A percentile compares a stretch with the other conserved stretches of the same genome.
These are phyloP conservation scores for Cryptococcus sp. DNA, from an alignment of 1,284 basidiomycete species.

Conservation along the genomic window DNA sequence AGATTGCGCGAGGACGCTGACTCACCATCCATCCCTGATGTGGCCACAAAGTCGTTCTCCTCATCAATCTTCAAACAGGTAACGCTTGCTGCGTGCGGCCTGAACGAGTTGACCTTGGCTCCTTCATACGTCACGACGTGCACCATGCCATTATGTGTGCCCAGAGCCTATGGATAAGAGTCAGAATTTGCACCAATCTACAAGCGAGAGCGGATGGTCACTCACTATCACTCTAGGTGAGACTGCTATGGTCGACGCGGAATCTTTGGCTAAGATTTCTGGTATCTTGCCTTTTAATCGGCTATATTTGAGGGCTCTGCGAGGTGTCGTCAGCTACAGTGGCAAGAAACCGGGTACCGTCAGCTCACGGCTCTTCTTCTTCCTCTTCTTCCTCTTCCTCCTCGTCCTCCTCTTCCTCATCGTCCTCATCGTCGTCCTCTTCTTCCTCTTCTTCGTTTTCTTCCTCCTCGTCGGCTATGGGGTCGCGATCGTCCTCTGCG, in stretches of 20 bases:
- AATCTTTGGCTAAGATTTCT: slow-evolving; percentile 85
- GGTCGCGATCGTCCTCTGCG: slow-evolving; percentile 1
- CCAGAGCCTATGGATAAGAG: slow-evolving; percentile 64
- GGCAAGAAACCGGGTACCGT: background rate
- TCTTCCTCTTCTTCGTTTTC: slow-evolving; percentile 23
- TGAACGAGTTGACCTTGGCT: slow-evolving; percentile 83
- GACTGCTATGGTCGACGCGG: slow-evolving; percentile 77
- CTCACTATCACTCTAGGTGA: slow-evolving; percentile 73
- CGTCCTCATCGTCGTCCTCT: slow-evolving; percentile 18
- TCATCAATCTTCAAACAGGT: slow-evolving; percentile 82
- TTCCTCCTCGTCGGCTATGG: slow-evolving; percentile 13
- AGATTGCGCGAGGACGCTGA: background rate
- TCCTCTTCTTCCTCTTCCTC: slow-evolving; percentile 44
- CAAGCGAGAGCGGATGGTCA: background rate
- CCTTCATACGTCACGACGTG: slow-evolving; percentile 81
- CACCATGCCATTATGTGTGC: slow-evolving; percentile 88
- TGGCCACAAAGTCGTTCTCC: slow-evolving; percentile 85
- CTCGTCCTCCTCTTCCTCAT: slow-evolving; percentile 20
- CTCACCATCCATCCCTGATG: slow-evolving; percentile 91
- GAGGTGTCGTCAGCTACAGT: background rate
- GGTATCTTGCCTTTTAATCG: slow-evolving; percentile 72
- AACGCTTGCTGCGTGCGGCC: slow-evolving; percentile 88
- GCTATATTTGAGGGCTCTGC: slow-evolving; percentile 79
- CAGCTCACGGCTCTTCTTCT: slow-evolving; percentile 52
- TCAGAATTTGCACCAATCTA: background rate